Conservation (phyloP, 495 filamentous ascomycete species). For the Neurospora sp. region DNA sequence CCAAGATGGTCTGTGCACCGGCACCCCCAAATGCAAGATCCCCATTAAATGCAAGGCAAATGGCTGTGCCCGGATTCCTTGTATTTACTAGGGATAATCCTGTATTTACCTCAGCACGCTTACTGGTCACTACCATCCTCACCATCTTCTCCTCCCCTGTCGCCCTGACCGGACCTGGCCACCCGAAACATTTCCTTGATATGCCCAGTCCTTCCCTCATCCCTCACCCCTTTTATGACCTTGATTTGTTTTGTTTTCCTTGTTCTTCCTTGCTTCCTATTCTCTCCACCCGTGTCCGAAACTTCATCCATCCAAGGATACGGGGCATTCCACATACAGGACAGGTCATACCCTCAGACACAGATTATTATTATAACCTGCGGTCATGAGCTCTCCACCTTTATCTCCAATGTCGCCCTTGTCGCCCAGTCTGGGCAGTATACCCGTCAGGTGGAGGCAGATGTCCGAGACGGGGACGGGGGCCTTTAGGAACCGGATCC, state of each 20-base stretch:
- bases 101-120: no score
- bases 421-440: constrained; percentile 12
- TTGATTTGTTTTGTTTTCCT: neutral
- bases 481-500: constrained; percentile 17
- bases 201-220: neutral
- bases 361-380: neutral
- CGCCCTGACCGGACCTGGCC: neutral
- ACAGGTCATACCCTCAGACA: neutral
- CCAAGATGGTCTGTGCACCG: no score
- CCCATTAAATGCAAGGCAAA: no score
- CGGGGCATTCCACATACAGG: neutral
- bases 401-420: constrained; percentile 14
- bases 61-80: no score
- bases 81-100: no score
- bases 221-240: neutral
- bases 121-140: neutral
- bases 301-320: neutral
- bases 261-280: neutral
- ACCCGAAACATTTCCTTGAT: neutral
- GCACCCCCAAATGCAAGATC: no score
- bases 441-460: constrained; percentile 12
- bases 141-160: neutral
- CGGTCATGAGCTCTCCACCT: constrained; percentile 10
- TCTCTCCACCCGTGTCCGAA: neutral
- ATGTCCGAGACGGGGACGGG: neutral